Percentiles rank a stretch among this genome's conserved stretches.
phyloP scores from a whole-genome alignment of 129 eudicot genomes.

The Pseudognaphalium luteoalbum region DNA sequence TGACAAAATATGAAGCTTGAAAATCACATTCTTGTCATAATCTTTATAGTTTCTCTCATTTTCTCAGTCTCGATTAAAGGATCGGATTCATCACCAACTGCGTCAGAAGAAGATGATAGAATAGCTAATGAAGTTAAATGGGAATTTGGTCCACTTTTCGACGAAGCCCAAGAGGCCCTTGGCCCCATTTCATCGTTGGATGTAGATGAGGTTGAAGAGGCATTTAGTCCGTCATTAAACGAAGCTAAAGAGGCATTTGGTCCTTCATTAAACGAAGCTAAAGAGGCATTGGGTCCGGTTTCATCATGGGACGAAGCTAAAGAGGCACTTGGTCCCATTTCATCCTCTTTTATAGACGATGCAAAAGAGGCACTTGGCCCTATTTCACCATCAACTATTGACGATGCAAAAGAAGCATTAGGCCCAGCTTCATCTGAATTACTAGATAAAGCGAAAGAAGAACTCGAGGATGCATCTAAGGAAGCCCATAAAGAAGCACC shows the following conservation, averaged over 20 bases:
- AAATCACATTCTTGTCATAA: constrained; percentile 27
- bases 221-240: constrained; percentile 24
- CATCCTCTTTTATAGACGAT: constrained; percentile 23
- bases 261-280: constrained; percentile 25
- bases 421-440: not conserved
- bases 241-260: constrained; percentile 27
- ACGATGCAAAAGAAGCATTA: constrained; percentile 22
- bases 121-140: constrained; percentile 16
- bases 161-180: constrained; percentile 27
- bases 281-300: constrained; percentile 16
- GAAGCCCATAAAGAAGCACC: not conserved
- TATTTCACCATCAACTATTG: constrained; percentile 9
- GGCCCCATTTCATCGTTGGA: constrained; percentile 33
- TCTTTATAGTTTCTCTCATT: constrained; percentile 28
- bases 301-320: constrained; percentile 25
- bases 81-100: not conserved
- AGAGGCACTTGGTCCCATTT: constrained; percentile 29
- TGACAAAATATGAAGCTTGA: constrained; percentile 29
- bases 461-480: not conserved
- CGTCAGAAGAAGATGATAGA: constrained; percentile 12
- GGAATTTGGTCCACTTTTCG: constrained; percentile 16
- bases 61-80: not conserved
- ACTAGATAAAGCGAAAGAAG: not conserved
- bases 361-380: constrained; percentile 29
- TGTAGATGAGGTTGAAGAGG: constrained; percentile 23